phyloP scores from a whole-genome alignment of 257 asterid species.

The Voacanga thouarsii region DNA sequence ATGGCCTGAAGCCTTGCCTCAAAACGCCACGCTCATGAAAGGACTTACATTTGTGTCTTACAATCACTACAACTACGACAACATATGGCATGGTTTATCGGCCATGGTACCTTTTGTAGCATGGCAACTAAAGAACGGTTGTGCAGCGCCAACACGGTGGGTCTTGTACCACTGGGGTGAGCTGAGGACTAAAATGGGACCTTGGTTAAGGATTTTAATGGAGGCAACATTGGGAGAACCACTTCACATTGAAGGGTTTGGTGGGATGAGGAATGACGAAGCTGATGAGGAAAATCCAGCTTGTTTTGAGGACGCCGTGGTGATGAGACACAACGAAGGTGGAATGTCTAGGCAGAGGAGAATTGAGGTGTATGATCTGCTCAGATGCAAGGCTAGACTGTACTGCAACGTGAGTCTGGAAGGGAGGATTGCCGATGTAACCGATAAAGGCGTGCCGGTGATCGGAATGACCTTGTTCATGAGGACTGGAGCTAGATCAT shows the following conservation, averaged over 20 bases:
- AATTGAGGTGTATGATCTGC: constrained; percentile 51
- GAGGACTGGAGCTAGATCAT: constrained; percentile 66
- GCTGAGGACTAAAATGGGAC: constrained; percentile 48
- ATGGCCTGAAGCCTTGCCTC: constrained; percentile 57
- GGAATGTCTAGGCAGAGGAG: constrained; percentile 59
- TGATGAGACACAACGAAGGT: constrained; percentile 73
- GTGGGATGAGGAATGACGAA: background rate
- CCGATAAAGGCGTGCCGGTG: constrained; percentile 21
- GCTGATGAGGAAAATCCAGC: constrained; percentile 15
- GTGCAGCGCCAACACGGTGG: constrained; percentile 48
- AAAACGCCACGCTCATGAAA: constrained; percentile 36
- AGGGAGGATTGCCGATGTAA: constrained; percentile 4
- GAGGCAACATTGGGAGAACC: constrained; percentile 47
- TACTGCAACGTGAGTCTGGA: constrained; percentile 38
- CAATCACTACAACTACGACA: constrained; percentile 58
- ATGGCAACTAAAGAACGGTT: constrained; percentile 52
- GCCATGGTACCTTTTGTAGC: constrained; percentile 61
- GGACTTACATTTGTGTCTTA: constrained; percentile 61
- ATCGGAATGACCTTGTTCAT: constrained; percentile 61
- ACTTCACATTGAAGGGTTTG: constrained; percentile 33
- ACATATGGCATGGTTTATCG: constrained; percentile 76
- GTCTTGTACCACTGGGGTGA: constrained; percentile 75
- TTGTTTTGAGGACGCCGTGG: constrained; percentile 59
- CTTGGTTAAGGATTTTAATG: constrained; percentile 51
- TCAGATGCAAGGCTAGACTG: constrained; percentile 60